phyloP scores from a whole-genome alignment of 148 eudicot genomes.

The Camellia japonica region DNA sequence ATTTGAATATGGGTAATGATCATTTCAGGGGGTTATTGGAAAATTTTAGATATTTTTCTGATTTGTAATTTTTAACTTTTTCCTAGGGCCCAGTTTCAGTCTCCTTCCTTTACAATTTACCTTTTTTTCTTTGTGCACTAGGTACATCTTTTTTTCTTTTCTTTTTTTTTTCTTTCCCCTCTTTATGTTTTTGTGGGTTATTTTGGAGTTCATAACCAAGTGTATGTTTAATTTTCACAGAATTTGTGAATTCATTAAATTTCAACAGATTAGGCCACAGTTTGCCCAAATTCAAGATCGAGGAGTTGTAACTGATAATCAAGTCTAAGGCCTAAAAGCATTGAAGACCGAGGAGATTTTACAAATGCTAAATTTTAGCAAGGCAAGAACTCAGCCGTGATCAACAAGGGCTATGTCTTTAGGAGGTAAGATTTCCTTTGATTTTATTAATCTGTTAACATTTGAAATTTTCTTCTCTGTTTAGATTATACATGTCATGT shows the following conservation, averaged over 20 bases:
- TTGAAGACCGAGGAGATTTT: constrained; percentile 2
- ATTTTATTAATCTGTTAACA: neutral
- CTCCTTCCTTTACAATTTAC: neutral
- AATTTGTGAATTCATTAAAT: neutral
- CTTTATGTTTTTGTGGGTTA: neutral
- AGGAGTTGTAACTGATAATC: constrained; percentile 13
- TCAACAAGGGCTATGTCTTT: constrained; percentile 40
- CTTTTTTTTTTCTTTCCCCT: neutral
- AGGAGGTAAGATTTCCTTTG: constrained; percentile 34
- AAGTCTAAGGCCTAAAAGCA: neutral
- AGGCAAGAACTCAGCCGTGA: constrained; percentile 43
- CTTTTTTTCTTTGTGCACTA: no score
- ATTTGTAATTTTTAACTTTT: neutral
- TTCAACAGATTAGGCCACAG: constrained; percentile 11
- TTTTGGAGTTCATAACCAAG: neutral
- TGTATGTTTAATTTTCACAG: neutral
- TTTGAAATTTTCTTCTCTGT: neutral
- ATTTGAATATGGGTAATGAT: neutral
- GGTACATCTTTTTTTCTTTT: no score
- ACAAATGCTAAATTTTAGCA: constrained; percentile 41
- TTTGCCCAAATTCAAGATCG: neutral
- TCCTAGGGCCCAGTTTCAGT: neutral
- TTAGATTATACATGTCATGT: neutral
- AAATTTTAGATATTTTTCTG: neutral
- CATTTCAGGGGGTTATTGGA: neutral